Base-by-base conservation (phyloP, 2,329 filamentous ascomycete genomes). In the Waltergamsia citrina region DNA sequence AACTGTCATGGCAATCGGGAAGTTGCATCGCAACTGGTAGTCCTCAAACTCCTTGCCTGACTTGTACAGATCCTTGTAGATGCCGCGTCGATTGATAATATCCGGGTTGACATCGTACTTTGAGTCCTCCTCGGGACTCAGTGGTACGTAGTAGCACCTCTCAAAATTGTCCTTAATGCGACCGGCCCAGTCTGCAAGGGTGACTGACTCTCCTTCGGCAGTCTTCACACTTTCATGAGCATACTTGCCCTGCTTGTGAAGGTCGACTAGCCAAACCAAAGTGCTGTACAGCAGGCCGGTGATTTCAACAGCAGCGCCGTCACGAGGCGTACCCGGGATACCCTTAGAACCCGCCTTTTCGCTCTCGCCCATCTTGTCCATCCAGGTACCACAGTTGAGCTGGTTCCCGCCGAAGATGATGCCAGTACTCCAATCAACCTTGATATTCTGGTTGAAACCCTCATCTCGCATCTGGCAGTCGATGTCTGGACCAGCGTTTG, bases 351-450 rank as follows among this genome's bases (percentile, higher is more conserved):
- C 81, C 12, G 93, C 92, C 41, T 80, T 84, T 43, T 84, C 78
- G 41, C 87, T 94, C 57, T 98, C 92, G n/a, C 92, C 92, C 92
- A 98, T 98, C 71, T 98, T 98, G 68, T 98, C 92, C 87, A 95
- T 95, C 92, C 92, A 98, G 2, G 92, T 98, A 34, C 92, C 92
- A 48, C 93, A 98, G 58, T 98, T 98, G 60, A 65, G 71, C 52
- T 95, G 88, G 50, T 85, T 96, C 22, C 93, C 92, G 36, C 93
- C 92, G 50, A 93, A 94, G 38, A 98, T 80, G 42, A 98, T 74
- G 16, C 92, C 93, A 3, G 54, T 62, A 5, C 78, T 92, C 90
- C 90, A 96, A 53, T 98, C 90, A 9, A 94, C 85, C 39, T 83
- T 75, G 45, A 96, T 81, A 39, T 92, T 79, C 43, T 94, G 85